Base-by-base conservation (phyloP, 1,284 basidiomycete genomes). In the Boletellus sp. region DNA sequence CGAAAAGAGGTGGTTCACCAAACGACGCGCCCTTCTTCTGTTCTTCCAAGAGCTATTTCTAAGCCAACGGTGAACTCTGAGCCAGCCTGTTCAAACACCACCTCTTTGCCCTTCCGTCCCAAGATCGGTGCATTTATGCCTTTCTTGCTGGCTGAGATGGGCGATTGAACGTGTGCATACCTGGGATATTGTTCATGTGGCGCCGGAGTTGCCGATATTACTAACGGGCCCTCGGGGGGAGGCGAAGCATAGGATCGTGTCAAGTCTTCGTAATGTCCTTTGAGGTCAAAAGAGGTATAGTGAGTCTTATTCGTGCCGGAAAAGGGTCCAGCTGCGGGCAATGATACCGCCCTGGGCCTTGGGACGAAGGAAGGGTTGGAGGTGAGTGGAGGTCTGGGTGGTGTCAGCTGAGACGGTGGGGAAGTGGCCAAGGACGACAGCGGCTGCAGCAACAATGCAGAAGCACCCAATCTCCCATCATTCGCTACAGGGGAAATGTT, bases 31-130 rank as follows among this genome's bases (percentile, higher is more conserved):
- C 65, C 68, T 38, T 66, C 65, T 33, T 70, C 65, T 15, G 68
- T 67, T 41, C 68, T 61, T 50, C 68, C 68, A 19, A 66, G 57
- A 22, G 67, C 65, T 10, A 66, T 62, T 41, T 66, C 68, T 30
- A 70, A 52, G 11, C 67, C 68, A 18, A 68, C 53, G 0, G 60
- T 56, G 22, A 62, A 69, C 41, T 64, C 66, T 28, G 65, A 61
- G 4, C 66, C 67, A 8, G 38, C 58, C 36, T 65, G 67, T 46
- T 69, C 59, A 45, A 66, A 66, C 8, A 63, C 46, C 28, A 66
- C 47, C 24, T 65, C 63, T 26, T 53, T 64, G 11, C 54, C 44
- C 8, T 53, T 41, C 44, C 51, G 53, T 32, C 50, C 49, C 35
- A 62, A 43, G 8, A 62, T 50, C 8, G 51, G 38, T 15, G 44